These are phyloP conservation scores for Geotrichum candidum DNA, from an alignment of 1,139 yeast species.

Conservation along the genomic window DNA sequence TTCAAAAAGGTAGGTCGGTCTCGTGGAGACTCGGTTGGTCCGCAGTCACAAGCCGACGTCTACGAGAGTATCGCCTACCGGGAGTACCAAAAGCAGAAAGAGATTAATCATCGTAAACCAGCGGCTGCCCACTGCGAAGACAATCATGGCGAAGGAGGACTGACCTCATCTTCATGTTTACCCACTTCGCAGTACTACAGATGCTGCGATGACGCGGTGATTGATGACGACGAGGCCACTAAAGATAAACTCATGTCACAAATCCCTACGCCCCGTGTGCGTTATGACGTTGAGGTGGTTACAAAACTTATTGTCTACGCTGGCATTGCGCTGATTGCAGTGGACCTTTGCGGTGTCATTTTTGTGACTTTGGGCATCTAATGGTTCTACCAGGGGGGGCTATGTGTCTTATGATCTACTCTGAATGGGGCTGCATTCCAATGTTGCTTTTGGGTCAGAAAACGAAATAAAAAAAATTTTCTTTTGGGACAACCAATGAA, in stretches of 20 bases:
- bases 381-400: neutral
- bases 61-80: slow-evolving; percentile 38
- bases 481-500: neutral
- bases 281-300: slow-evolving; percentile 69
- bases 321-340: slow-evolving; percentile 49
- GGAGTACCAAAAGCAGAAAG: slow-evolving; percentile 27
- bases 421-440: neutral
- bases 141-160: slow-evolving; percentile 22
- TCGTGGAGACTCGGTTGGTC: slow-evolving; percentile 40
- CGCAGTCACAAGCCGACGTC: slow-evolving; percentile 41
- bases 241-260: slow-evolving; percentile 27
- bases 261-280: slow-evolving; percentile 41
- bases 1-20: slow-evolving; percentile 29
- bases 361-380: slow-evolving; percentile 21
- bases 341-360: slow-evolving; percentile 23
- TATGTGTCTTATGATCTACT: neutral
- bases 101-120: slow-evolving; percentile 13
- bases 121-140: slow-evolving; percentile 17
- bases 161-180: neutral
- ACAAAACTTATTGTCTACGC: slow-evolving; percentile 70
- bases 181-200: neutral
- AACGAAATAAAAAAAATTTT: neutral
- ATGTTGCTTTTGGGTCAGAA: neutral
- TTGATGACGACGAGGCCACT: slow-evolving; percentile 17
- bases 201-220: slow-evolving; percentile 2